Conservation (phyloP, 2,329 filamentous ascomycete genomes). For the Fusarium secorum region DNA sequence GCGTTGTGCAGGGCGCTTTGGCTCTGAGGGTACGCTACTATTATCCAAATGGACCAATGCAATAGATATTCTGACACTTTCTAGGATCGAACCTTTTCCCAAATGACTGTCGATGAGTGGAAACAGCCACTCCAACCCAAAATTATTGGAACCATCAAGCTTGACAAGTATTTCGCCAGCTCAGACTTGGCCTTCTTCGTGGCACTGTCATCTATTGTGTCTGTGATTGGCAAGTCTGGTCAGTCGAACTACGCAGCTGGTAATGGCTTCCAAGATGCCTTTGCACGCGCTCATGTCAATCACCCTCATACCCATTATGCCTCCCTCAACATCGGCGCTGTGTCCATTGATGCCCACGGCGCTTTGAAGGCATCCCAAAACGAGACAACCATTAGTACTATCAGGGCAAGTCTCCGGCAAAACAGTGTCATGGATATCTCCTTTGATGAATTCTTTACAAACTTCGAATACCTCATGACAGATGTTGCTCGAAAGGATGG, state of each 20-base stretch:
- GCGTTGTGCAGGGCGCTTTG: constrained; percentile 1
- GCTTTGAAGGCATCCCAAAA: background rate
- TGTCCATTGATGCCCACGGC: background rate
- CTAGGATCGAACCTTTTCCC: constrained; percentile 2
- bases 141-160: constrained; percentile 1
- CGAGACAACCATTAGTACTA: background rate
- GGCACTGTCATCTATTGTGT: background rate
- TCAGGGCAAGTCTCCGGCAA: background rate
- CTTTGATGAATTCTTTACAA: background rate
- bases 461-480: background rate
- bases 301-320: background rate
- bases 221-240: constrained; percentile 7
- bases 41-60: accelerated
- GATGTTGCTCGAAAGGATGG: background rate
- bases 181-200: background rate
- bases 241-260: constrained; percentile 7
- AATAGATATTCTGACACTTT: background rate
- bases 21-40: background rate
- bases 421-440: constrained; percentile 12
- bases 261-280: constrained; percentile 4
- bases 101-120: constrained; percentile 5
- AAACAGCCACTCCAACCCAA: constrained; percentile 1
- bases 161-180: background rate
- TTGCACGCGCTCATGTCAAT: background rate
- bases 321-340: background rate